phyloP scores from a whole-genome alignment of 1,284 basidiomycete species.

The Cutaneotrichosporon sp. region DNA sequence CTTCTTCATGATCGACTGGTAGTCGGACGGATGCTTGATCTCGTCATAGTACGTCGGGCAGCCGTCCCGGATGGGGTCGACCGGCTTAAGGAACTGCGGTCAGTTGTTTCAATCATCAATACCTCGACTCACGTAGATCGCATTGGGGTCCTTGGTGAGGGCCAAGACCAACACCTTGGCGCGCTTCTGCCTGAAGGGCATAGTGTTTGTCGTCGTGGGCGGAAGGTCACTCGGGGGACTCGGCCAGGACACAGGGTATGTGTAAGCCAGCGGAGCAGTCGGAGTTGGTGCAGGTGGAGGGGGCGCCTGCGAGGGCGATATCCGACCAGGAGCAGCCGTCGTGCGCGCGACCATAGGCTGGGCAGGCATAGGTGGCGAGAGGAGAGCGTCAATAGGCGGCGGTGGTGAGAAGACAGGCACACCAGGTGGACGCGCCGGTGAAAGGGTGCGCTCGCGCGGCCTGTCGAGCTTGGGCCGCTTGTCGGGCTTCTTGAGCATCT shows the following conservation, averaged over 20 bases:
- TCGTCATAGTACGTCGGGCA: constrained; percentile 94
- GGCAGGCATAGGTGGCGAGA: background rate
- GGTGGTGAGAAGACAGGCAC: background rate
- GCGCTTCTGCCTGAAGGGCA: constrained; percentile 68
- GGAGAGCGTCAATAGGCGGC: background rate
- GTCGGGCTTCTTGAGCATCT: constrained; percentile 2
- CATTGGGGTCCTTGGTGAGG: constrained; percentile 64
- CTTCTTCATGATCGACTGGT: constrained; percentile 74
- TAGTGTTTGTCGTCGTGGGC: constrained; percentile 24
- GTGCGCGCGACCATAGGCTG: background rate
- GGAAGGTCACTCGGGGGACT: constrained; percentile 29
- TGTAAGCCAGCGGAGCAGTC: constrained; percentile 8
- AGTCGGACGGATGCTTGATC: constrained; percentile 91
- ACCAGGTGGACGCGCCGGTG: background rate
- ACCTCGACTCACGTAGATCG: constrained; percentile 53
- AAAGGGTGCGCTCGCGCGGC: background rate
- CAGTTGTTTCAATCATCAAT: background rate
- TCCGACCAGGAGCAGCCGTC: constrained; percentile 19
- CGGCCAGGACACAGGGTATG: constrained; percentile 37
- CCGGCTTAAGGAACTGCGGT: constrained; percentile 65
- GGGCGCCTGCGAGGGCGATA: constrained; percentile 33
- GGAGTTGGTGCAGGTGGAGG: constrained; percentile 17
- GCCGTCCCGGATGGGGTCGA: constrained; percentile 75
- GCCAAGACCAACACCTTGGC: constrained; percentile 66
- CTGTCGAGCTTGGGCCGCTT: background rate